Evolutionary conservation across 108 stramenopile species (phyloP), one percentile per base, ranked within the genome.

Genomic region (Cyclotella baltica): DNA sequence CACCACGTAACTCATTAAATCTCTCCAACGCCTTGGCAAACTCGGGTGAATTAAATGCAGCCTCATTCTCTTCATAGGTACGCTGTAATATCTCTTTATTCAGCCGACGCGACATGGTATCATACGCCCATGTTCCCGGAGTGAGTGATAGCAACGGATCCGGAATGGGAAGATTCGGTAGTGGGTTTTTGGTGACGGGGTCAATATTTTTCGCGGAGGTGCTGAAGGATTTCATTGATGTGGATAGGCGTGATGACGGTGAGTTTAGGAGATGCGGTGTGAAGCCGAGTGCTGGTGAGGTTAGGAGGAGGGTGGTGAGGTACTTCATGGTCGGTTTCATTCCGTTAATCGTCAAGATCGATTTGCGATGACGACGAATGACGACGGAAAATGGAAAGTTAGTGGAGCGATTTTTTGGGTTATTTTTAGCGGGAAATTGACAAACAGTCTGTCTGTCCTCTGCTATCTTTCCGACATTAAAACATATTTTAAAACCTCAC

Each of bases 71-170:
- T 31, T 97, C 92, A 34, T 82, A 96, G 0, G 96, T 96, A 19
- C 97, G 85, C 61, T 93, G 87, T 28, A 98, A 70, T 52, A 98
- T 98, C 71, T 98, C 96, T 56, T 85, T 82, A 73, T 97, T 90
- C 28, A 98, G 81, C 9, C 98, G 90, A 31, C 97, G 90, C 9
- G 80, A 81, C 98, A 98, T 98, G 34, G 98, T 98, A 83, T 98
- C 97, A 67, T 98, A 79, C 0, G 98, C 97, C 98, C 98, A 98
- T 53, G 96, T 97, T 28, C 96, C 96, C 10, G 94, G 95, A 35
- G 69, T 85, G 20, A 75, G 70, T 25, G 93, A 92, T 19, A 78
- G 70, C 27, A 97, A 83, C 10, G 89, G 88, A 10, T 77, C 71
- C 3, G 96, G 96, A 0, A 92, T 72, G 36, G 93, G 88, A 19